Evolutionary conservation across 75 land plant species (phyloP).

Genomic region (Cunninghamia lanceolata): DNA sequence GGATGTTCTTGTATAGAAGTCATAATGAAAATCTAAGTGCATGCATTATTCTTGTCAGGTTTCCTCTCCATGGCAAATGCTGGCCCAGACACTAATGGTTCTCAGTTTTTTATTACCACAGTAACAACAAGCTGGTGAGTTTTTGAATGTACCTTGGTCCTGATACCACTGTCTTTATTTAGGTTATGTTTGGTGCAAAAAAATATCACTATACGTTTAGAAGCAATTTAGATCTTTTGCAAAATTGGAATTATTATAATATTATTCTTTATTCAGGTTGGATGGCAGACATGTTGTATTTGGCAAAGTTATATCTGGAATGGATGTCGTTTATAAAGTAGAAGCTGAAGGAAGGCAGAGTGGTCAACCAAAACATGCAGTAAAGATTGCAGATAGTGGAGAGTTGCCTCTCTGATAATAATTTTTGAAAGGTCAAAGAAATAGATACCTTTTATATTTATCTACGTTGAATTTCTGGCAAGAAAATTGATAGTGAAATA

Average conservation of each 20-base stretch:
- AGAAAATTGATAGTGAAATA: neutral
- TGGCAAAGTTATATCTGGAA: slow-evolving; percentile 87
- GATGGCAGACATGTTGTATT: slow-evolving; percentile 94
- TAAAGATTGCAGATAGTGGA: slow-evolving; percentile 78
- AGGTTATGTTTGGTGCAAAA: neutral
- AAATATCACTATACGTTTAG: neutral
- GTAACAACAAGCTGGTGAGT: slow-evolving; percentile 85
- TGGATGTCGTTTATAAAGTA: slow-evolving; percentile 87
- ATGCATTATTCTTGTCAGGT: slow-evolving; percentile 28
- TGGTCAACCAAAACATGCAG: slow-evolving; percentile 69
- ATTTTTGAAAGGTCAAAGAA: neutral
- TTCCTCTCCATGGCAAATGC: slow-evolving; percentile 94
- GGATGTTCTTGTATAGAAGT: neutral
- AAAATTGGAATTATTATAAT: slow-evolving; percentile 2
- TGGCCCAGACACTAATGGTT: slow-evolving; percentile 87
- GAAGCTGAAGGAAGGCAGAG: slow-evolving; percentile 86
- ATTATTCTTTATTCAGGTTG: slow-evolving; percentile 50
- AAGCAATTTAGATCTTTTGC: neutral
- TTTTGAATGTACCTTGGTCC: neutral
- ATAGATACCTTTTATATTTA: neutral
- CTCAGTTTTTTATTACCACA: slow-evolving; percentile 94
- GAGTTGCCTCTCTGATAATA: slow-evolving; percentile 53
- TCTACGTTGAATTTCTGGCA: neutral
- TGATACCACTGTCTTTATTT: neutral
- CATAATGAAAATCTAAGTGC: neutral